phyloP scores from a whole-genome alignment of 768 basidiomycete species.

The Russula griseocarnosa region DNA sequence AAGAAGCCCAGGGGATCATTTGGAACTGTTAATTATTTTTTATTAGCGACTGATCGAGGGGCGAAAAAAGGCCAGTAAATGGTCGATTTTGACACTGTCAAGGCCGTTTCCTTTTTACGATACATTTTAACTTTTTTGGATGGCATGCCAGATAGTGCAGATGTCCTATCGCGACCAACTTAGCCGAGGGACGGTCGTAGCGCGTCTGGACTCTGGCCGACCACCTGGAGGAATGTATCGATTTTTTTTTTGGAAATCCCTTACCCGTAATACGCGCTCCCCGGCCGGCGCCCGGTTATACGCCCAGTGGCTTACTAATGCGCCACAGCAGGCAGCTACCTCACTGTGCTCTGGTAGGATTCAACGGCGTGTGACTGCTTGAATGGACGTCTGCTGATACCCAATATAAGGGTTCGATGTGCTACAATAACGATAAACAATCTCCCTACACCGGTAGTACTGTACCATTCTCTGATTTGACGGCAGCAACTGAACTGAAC shows the following conservation, averaged over 20 bases:
- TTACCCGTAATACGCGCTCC: not conserved
- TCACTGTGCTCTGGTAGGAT: not conserved
- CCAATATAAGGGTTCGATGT: no score
- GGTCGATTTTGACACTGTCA: conserved; percentile 14
- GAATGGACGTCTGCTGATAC: not conserved
- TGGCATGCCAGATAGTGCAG: not conserved
- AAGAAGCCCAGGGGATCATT: conserved; percentile 18
- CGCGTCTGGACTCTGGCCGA: not conserved
- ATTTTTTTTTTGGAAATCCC: not conserved
- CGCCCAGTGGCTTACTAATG: not conserved
- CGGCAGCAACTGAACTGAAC: not conserved
- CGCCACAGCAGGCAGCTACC: not conserved
- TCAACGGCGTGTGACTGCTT: not conserved
- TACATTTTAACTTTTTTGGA: conserved; percentile 18
- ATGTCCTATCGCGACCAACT: conserved; percentile 13
- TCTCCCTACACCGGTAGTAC: not conserved
- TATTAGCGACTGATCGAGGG: conserved; percentile 22
- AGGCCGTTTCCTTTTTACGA: conserved; percentile 21
- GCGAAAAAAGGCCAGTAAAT: conserved; percentile 6
- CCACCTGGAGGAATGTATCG: not conserved
- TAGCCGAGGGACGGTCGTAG: conserved; percentile 3
- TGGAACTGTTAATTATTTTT: conserved; percentile 13
- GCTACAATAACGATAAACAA: not conserved
- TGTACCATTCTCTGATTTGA: not conserved
- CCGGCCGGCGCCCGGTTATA: not conserved